These are phyloP conservation scores for Saturnispora halmiae DNA, from an alignment of 805 yeast genomes.

Conservation along the genomic window DNA sequence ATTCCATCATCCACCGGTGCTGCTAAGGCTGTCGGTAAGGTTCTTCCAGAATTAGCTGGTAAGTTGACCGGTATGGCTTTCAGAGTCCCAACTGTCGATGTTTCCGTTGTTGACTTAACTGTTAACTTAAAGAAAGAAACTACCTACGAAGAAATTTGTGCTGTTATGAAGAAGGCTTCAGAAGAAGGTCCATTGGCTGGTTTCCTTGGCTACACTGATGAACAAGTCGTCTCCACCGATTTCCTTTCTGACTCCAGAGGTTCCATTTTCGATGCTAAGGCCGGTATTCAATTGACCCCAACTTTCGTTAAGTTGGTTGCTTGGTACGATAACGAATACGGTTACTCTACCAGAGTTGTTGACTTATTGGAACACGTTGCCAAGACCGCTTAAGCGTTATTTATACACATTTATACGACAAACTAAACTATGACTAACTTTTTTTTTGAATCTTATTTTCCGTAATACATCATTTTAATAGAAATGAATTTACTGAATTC, in stretches of 20 bases:
- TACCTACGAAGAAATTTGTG: conserved; percentile 76
- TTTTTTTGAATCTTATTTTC: no score
- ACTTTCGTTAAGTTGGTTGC: conserved; percentile 84
- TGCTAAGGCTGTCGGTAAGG: conserved; percentile 96
- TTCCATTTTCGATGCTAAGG: conserved; percentile 83
- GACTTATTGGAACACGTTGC: conserved; percentile 81
- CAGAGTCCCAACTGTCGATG: conserved; percentile 91
- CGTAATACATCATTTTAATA: conserved; percentile 31
- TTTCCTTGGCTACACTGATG: conserved; percentile 83
- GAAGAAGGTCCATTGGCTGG: conserved; percentile 67
- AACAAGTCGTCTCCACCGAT: conserved; percentile 85
- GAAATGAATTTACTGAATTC: conserved; percentile 54
- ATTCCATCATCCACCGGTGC: conserved; percentile 96
- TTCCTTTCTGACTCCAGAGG: conserved; percentile 79
- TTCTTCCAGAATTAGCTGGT: conserved; percentile 82
- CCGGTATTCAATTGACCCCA: conserved; percentile 82
- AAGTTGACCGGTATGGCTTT: conserved; percentile 90
- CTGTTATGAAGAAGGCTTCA: conserved; percentile 66
- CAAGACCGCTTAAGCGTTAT: conserved; percentile 33
- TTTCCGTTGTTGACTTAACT: conserved; percentile 88
- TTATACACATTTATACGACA: not conserved
- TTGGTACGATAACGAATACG: conserved; percentile 95
- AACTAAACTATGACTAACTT: no score
- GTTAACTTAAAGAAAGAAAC: conserved; percentile 70
- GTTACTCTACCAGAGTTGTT: conserved; percentile 94